phyloP scores from a whole-genome alignment of 192 early-diverging fungal species.

The Podochytrium sp. region DNA sequence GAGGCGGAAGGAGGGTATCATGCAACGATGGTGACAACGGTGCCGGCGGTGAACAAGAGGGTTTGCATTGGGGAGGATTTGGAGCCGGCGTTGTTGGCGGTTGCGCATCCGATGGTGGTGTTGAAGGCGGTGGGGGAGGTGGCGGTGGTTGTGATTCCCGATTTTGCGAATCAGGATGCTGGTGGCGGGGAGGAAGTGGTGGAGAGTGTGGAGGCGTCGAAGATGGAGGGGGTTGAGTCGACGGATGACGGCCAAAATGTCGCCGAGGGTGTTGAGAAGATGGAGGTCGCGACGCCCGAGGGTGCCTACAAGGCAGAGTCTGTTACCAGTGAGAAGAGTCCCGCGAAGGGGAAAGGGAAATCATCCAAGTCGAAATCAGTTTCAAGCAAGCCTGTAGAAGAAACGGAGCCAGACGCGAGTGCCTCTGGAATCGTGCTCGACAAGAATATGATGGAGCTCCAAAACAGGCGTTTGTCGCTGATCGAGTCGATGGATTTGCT shows the following conservation, averaged over 20 bases:
- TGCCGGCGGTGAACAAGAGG: background rate
- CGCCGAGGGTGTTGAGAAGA: background rate
- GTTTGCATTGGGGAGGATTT: slow-evolving; percentile 20
- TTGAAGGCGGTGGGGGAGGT: background rate
- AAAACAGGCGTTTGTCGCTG: slow-evolving; percentile 11
- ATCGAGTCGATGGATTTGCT: slow-evolving; percentile 25
- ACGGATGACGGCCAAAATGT: background rate
- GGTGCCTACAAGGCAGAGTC: too few species aligned
- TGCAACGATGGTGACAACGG: background rate
- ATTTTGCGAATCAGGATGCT: background rate
- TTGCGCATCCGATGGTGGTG: slow-evolving; percentile 8
- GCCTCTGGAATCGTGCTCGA: slow-evolving; percentile 4
- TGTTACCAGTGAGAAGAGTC: background rate
- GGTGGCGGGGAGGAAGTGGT: background rate
- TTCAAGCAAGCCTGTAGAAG: background rate
- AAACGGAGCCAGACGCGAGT: background rate
- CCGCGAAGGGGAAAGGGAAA: too few species aligned
- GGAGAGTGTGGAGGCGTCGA: background rate
- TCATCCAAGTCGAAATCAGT: background rate
- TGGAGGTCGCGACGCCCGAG: too few species aligned
- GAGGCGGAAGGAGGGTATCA: background rate
- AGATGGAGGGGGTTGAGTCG: background rate
- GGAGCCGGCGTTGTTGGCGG: slow-evolving; percentile 9
- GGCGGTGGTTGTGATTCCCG: slow-evolving; percentile 19
- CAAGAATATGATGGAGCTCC: background rate